Evolutionary conservation across 2,329 filamentous ascomycete genomes (phyloP).

Genomic region (Rhynchosporium graminicola): DNA sequence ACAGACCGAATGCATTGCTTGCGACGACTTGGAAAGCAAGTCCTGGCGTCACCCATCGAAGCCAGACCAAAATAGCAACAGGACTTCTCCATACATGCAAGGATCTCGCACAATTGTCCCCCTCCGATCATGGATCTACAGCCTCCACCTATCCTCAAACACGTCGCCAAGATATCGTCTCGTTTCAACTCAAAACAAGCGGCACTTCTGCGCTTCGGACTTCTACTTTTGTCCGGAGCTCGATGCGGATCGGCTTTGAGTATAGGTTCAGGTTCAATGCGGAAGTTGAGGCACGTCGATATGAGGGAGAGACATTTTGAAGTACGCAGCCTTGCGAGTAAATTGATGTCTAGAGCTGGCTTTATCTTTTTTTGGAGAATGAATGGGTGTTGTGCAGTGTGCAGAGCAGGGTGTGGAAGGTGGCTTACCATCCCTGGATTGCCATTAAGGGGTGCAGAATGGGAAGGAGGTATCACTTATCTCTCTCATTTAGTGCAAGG

Average conservation of each 20-base stretch:
- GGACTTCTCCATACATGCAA: neutral
- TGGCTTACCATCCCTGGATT: slow-evolving; percentile 6
- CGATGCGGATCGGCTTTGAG: no score
- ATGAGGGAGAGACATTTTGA: neutral
- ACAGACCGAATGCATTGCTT: no score
- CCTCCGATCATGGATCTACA: neutral
- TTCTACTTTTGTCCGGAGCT: neutral
- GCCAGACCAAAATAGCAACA: neutral
- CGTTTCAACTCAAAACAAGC: no score
- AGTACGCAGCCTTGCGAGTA: neutral
- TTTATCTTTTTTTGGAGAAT: slow-evolving; percentile 2
- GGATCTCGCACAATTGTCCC: neutral
- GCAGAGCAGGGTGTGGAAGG: neutral
- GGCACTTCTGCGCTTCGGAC: no score
- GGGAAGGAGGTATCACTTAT: neutral
- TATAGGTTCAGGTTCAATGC: no score
- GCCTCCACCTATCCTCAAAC: slow-evolving; percentile 4
- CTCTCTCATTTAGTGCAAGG: neutral
- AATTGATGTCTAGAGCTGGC: neutral
- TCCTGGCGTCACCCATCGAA: neutral
- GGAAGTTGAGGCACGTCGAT: no score
- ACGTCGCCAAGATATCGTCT: slow-evolving; percentile 1
- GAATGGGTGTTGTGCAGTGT: slow-evolving; percentile 4
- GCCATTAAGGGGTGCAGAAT: slow-evolving; percentile 3
- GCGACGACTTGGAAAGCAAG: no score